These are phyloP conservation scores for Lactarius quietus DNA, from an alignment of 768 basidiomycete genomes.

Conservation along the genomic window DNA sequence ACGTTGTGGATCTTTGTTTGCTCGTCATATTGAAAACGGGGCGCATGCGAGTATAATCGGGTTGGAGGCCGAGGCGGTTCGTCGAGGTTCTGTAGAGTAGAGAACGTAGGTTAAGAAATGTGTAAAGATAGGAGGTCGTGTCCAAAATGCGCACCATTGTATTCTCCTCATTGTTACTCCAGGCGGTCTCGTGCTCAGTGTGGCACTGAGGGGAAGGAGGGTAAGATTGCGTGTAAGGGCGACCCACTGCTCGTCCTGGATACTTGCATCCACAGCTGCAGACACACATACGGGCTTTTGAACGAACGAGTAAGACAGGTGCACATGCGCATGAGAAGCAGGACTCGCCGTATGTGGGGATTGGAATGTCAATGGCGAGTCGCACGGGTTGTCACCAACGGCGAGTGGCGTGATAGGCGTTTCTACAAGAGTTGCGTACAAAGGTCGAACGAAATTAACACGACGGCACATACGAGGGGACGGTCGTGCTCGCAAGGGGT, in stretches of 20 bases:
- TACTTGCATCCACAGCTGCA: conserved; percentile 16
- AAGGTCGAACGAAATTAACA: not conserved
- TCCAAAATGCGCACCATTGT: not conserved
- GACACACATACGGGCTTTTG: conserved; percentile 1
- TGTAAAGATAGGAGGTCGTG: not conserved
- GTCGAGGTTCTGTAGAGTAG: conserved; percentile 20
- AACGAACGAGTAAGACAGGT: conserved; percentile 1
- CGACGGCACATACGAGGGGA: conserved; percentile 46
- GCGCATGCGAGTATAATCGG: conserved; percentile 20
- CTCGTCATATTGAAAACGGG: conserved; percentile 13
- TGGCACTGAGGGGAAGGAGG: conserved; percentile 34
- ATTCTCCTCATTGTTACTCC: not conserved
- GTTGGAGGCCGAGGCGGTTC: conserved; percentile 4
- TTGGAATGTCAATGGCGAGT: conserved; percentile 16
- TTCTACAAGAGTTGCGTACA: conserved; percentile 42
- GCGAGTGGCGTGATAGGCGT: conserved; percentile 44
- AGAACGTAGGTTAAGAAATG: conserved; percentile 18
- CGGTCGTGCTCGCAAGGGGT: conserved; percentile 42
- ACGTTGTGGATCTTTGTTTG: conserved; percentile 26
- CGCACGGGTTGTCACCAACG: conserved; percentile 29
- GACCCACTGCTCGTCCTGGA: conserved; percentile 64
- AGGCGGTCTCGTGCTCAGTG: too few species aligned
- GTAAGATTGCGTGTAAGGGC: conserved; percentile 61
- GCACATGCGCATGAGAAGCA: conserved; percentile 30
- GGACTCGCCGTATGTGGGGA: conserved; percentile 22